phyloP scores from a whole-genome alignment of 768 basidiomycete genomes.

The Lentinula guzmanii region DNA sequence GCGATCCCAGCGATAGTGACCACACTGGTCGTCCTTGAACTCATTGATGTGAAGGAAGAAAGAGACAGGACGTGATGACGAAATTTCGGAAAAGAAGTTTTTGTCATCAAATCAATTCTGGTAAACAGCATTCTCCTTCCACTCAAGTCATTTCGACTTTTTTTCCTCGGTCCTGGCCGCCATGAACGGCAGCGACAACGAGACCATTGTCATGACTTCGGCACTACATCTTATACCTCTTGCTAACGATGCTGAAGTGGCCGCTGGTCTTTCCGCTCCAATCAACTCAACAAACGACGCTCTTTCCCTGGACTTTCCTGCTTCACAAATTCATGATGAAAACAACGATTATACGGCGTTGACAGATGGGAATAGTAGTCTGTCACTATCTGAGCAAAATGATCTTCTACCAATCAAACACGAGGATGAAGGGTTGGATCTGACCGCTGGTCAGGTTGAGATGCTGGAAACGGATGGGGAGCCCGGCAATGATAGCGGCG shows the following conservation, averaged over 20 bases:
- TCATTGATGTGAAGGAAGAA: slow-evolving; percentile 24
- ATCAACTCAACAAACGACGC: background rate
- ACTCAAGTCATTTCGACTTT: slow-evolving; percentile 11
- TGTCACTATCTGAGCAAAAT: slow-evolving; percentile 15
- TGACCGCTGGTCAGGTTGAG: slow-evolving; percentile 35
- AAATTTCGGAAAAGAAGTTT: background rate
- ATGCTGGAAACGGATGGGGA: slow-evolving; percentile 39
- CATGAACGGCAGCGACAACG: slow-evolving; percentile 38
- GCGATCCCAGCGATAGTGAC: slow-evolving; percentile 42
- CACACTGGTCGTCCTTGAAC: slow-evolving; percentile 29
- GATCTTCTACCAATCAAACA: slow-evolving; percentile 1
- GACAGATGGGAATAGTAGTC: slow-evolving; percentile 27
- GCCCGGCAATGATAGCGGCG: slow-evolving; percentile 21
- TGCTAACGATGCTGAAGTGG: slow-evolving; percentile 20
- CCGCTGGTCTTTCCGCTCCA: slow-evolving; percentile 16
- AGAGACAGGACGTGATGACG: slow-evolving; percentile 4
- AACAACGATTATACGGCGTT: background rate
- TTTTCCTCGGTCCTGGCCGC: slow-evolving; percentile 23
- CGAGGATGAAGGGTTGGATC: slow-evolving; percentile 20
- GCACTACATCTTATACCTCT: slow-evolving; percentile 25
- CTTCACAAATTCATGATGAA: background rate
- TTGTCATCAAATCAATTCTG: background rate
- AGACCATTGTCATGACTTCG: slow-evolving; percentile 18
- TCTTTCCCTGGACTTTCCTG: slow-evolving; percentile 13
- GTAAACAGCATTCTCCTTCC: slow-evolving; percentile 5